phyloP scores from a whole-genome alignment of 1,139 yeast species.

The Lodderomyces pseudojiufengensis region DNA sequence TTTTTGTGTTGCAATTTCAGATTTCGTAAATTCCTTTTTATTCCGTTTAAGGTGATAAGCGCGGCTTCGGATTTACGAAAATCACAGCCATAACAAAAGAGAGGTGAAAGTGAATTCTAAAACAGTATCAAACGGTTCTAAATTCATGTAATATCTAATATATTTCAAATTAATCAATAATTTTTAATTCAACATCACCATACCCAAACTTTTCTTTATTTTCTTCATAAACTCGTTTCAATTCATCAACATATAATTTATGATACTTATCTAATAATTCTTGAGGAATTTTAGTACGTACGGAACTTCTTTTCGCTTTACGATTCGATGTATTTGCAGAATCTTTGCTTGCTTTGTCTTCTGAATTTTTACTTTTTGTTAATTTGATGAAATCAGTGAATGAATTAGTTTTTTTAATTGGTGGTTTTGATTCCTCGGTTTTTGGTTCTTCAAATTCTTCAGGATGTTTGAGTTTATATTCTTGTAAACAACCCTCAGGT shows the following conservation, averaged over 20 bases:
- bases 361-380: constrained; percentile 5
- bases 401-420: constrained; percentile 6
- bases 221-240: constrained; percentile 63
- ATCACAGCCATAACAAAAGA: no score
- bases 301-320: constrained; percentile 14
- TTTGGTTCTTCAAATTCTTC: constrained; percentile 15
- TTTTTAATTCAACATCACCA: constrained; percentile 45
- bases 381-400: constrained; percentile 19
- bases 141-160: no score
- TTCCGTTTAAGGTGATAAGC: no score
- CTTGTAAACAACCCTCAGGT: constrained; percentile 42
- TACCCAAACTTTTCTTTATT: constrained; percentile 61
- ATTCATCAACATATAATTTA: constrained; percentile 61
- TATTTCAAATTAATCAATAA: constrained; percentile 40
- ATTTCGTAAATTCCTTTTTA: no score
- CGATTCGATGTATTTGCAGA: not conserved
- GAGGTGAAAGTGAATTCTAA: no score
- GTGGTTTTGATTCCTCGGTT: constrained; percentile 1
- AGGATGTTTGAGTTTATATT: constrained; percentile 29
- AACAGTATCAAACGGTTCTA: no score
- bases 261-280: constrained; percentile 68
- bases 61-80: no score
- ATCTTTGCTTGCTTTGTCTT: not conserved
- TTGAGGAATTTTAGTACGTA: constrained; percentile 34
- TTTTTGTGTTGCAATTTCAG: no score